Conservation (phyloP, 1,139 yeast species). For the Insectozyma bohioensis region DNA sequence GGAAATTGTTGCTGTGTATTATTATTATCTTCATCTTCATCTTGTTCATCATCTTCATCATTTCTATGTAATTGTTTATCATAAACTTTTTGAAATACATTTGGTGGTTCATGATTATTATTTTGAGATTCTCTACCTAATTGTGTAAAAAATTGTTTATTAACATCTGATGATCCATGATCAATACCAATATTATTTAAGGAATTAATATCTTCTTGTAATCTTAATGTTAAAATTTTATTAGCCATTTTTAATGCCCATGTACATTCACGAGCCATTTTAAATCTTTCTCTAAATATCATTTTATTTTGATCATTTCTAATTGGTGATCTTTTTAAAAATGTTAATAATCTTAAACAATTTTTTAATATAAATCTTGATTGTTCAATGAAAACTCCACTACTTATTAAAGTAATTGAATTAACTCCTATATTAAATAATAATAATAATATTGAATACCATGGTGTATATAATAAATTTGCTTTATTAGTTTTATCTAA, state of each 20-base stretch:
- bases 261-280: constrained; percentile 61
- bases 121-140: constrained; percentile 28
- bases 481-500: constrained; percentile 35
- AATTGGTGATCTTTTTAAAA: constrained; percentile 32
- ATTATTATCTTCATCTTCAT: constrained; percentile 2
- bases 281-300: constrained; percentile 43
- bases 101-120: constrained; percentile 2
- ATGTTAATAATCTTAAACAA: constrained; percentile 26
- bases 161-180: constrained; percentile 57
- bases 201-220: constrained; percentile 39
- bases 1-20: constrained; percentile 2
- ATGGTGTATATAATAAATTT: constrained; percentile 44
- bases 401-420: constrained; percentile 47
- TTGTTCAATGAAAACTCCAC: constrained; percentile 29
- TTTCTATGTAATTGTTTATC: constrained; percentile 23
- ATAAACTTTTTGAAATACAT: constrained; percentile 22
- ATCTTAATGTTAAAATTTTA: constrained; percentile 47
- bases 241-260: constrained; percentile 65
- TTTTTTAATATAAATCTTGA: constrained; percentile 27
- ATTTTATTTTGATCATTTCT: constrained; percentile 33
- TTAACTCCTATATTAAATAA: constrained; percentile 49
- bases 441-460: constrained; percentile 52
- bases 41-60: constrained; percentile 10
- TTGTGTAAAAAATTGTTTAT: constrained; percentile 48
- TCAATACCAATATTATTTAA: constrained; percentile 49